Conservation (phyloP, 192 early-diverging fungal genomes). For the Coemansia sp. region DNA sequence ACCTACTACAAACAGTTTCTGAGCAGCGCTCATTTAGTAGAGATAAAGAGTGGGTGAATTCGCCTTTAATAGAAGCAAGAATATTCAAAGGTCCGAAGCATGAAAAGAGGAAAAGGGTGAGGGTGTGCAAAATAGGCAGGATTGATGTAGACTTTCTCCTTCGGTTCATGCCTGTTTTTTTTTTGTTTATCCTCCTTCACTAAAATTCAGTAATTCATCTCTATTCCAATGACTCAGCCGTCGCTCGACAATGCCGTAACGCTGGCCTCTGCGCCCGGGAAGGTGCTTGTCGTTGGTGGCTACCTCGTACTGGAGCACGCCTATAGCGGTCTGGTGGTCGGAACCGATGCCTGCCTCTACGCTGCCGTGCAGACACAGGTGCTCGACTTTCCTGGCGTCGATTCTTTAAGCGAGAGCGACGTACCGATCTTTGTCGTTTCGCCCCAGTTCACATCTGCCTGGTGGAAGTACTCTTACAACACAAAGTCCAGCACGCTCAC, state of each 20-base stretch:
- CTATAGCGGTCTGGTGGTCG: constrained; percentile 83
- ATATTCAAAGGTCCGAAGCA: neutral
- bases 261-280: constrained; percentile 90
- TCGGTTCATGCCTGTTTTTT: neutral
- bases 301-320: constrained; percentile 89
- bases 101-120: neutral
- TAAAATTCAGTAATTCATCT: constrained; percentile 5
- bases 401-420: neutral
- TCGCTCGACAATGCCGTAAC: constrained; percentile 20
- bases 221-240: constrained; percentile 12
- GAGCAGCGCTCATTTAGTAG: constrained; percentile 21
- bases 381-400: neutral
- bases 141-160: too few relatives aligned
- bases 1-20: constrained; percentile 63
- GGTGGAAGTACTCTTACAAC: constrained; percentile 71
- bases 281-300: constrained; percentile 91
- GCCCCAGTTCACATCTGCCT: constrained; percentile 85
- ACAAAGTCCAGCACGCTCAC: constrained; percentile 15
- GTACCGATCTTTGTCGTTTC: constrained; percentile 65
- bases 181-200: neutral
- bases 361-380: constrained; percentile 58
- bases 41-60: neutral
- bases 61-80: neutral
- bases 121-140: neutral
- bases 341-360: constrained; percentile 85